Conservation (phyloP, 306 rosid genomes). For the Aeschynomene evenia region DNA sequence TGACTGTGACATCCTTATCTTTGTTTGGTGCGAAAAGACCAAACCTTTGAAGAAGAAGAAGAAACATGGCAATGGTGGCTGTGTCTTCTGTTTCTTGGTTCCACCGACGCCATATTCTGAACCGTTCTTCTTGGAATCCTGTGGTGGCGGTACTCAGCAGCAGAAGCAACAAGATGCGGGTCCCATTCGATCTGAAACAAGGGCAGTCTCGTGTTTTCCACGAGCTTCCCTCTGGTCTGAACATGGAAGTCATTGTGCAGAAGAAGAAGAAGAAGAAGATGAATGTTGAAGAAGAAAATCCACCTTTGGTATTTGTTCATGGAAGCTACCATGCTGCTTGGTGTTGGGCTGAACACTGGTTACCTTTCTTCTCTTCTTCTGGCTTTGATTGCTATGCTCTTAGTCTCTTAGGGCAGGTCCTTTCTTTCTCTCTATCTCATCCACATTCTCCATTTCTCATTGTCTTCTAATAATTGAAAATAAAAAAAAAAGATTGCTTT, state of each 20-base stretch:
- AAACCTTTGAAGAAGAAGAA: not conserved
- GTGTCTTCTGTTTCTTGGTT: constrained; percentile 29
- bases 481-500: no score
- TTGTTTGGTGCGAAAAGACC: constrained; percentile 9
- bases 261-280: constrained; percentile 40
- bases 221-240: constrained; percentile 71
- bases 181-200: constrained; percentile 54
- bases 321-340: constrained; percentile 99
- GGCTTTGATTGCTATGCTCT: constrained; percentile 78
- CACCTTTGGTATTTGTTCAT: constrained; percentile 81
- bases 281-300: constrained; percentile 30
- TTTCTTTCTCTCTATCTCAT: constrained; percentile 21
- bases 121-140: constrained; percentile 31
- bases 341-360: constrained; percentile 93
- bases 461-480: no score
- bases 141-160: constrained; percentile 39
- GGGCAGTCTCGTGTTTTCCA: constrained; percentile 81
- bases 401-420: constrained; percentile 82
- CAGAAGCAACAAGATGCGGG: constrained; percentile 44
- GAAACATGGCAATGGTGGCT: constrained; percentile 34
- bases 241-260: constrained; percentile 69
- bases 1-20: not conserved
- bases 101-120: constrained; percentile 17
- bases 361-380: constrained; percentile 76
- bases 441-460: not conserved